Evolutionary conservation across 345 rosid genomes (phyloP).

Genomic region (Abelmoschus esculentus): DNA sequence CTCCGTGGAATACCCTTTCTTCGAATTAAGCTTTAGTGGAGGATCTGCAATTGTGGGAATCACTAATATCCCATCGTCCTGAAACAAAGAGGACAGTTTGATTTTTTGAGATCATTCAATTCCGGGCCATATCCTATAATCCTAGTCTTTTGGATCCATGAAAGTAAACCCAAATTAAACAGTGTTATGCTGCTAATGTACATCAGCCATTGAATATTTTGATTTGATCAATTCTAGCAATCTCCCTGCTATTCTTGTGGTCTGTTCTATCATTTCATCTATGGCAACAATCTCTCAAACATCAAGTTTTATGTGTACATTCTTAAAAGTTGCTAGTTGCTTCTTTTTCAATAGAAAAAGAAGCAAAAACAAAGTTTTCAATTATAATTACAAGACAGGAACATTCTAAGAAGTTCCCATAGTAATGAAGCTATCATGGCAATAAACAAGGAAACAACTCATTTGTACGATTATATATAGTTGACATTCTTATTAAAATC

Average conservation of each 20-base stretch:
- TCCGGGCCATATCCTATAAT: not conserved
- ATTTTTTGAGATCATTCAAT: not conserved
- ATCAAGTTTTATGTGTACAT: not conserved
- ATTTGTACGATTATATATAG: not conserved
- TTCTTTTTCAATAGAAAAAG: not conserved
- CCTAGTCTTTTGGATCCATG: not conserved
- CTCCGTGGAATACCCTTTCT: slow-evolving; percentile 45
- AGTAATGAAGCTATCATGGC: not conserved
- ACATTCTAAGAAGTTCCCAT: not conserved
- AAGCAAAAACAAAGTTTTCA: not conserved
- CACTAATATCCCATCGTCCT: slow-evolving; percentile 77
- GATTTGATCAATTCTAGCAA: not conserved
- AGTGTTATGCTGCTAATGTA: not conserved
- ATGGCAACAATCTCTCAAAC: not conserved
- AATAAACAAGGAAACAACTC: not conserved
- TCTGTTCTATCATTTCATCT: not conserved
- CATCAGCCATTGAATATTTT: not conserved
- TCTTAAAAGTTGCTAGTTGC: not conserved
- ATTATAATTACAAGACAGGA: not conserved
- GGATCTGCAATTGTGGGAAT: slow-evolving; percentile 76
- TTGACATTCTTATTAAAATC: not conserved
- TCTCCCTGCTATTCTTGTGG: not conserved
- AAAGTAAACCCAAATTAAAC: not conserved
- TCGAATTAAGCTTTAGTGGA: slow-evolving; percentile 42
- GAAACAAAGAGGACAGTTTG: slow-evolving; percentile 5